Conservation (phyloP, 176 grass and related monocot genomes). For the Canna indica region DNA sequence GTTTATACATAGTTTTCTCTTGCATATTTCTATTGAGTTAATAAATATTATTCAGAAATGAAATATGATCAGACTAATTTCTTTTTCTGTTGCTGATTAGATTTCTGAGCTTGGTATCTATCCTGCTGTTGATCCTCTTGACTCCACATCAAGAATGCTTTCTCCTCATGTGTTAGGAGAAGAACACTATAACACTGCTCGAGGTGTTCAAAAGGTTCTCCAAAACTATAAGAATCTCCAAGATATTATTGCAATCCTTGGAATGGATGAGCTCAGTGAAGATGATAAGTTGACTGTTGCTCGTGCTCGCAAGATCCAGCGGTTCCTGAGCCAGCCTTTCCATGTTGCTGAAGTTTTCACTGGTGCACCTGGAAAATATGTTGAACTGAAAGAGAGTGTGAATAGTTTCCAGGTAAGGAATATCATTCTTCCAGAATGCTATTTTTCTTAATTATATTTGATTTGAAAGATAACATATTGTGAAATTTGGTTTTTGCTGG, state of each 20-base stretch:
- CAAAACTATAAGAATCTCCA: slow-evolving; percentile 26
- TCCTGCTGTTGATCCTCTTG: slow-evolving; percentile 28
- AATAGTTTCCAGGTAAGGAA: slow-evolving; percentile 12
- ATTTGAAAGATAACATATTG: background rate
- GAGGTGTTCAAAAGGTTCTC: slow-evolving; percentile 27
- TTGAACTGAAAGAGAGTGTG: slow-evolving; percentile 9
- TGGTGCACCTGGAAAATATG: slow-evolving; percentile 18
- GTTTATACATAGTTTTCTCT: background rate
- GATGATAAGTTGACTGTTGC: slow-evolving; percentile 29
- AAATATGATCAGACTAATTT: background rate
- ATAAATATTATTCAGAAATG: background rate
- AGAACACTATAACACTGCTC: slow-evolving; percentile 27
- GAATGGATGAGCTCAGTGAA: slow-evolving; percentile 32
- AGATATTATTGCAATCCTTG: slow-evolving; percentile 25
- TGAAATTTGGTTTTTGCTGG: background rate
- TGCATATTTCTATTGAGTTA: background rate
- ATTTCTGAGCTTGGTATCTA: slow-evolving; percentile 30
- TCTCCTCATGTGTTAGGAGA: slow-evolving; percentile 23
- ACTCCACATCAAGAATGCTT: slow-evolving; percentile 33
- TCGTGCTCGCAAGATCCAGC: slow-evolving; percentile 26
- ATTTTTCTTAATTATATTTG: background rate
- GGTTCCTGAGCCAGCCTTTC: slow-evolving; percentile 24
- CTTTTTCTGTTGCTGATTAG: slow-evolving; percentile 7
- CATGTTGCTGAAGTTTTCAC: slow-evolving; percentile 30
- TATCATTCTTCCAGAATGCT: background rate